Conservation (phyloP, 345 rosid genomes). For the Citrus maxima region DNA sequence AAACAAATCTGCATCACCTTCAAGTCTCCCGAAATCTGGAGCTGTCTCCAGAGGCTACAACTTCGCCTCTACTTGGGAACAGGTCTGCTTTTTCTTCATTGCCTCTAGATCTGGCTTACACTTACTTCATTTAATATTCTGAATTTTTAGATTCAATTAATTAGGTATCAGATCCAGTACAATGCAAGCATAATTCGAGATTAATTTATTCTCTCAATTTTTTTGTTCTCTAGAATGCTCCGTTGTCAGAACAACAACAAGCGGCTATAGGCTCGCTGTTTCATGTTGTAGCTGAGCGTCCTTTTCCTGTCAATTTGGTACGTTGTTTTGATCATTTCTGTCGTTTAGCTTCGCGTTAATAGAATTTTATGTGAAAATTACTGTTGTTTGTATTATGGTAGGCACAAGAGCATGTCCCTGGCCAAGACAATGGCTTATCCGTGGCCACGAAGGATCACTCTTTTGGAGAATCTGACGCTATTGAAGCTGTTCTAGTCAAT, state of each 20-base stretch:
- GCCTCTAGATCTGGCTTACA: slow-evolving; percentile 8
- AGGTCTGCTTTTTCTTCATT: slow-evolving; percentile 39
- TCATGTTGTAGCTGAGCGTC: slow-evolving; percentile 75
- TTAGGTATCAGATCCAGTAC: slow-evolving; percentile 7
- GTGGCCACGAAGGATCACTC: slow-evolving; percentile 40
- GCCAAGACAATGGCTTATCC: slow-evolving; percentile 61
- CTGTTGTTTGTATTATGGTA: slow-evolving; percentile 21
- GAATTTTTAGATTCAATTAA: not conserved
- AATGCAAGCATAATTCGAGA: not conserved
- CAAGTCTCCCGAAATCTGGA: slow-evolving; percentile 60
- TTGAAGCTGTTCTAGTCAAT: slow-evolving; percentile 80
- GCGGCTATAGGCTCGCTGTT: slow-evolving; percentile 61
- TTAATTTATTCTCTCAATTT: not conserved
- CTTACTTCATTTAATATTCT: not conserved
- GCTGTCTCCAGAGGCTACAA: slow-evolving; percentile 90
- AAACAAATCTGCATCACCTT: slow-evolving; percentile 39
- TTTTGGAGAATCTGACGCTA: slow-evolving; percentile 58
- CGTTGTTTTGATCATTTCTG: not conserved
- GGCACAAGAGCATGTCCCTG: slow-evolving; percentile 60
- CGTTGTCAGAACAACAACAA: slow-evolving; percentile 82
- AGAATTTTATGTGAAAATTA: not conserved
- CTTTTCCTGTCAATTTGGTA: slow-evolving; percentile 74
- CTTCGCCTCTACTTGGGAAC: slow-evolving; percentile 97
- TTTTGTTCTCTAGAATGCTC: slow-evolving; percentile 52
- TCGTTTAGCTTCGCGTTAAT: not conserved